Conservation (phyloP, 2,329 filamentous ascomycete genomes). For the Ophiosphaerella herpotricha region DNA sequence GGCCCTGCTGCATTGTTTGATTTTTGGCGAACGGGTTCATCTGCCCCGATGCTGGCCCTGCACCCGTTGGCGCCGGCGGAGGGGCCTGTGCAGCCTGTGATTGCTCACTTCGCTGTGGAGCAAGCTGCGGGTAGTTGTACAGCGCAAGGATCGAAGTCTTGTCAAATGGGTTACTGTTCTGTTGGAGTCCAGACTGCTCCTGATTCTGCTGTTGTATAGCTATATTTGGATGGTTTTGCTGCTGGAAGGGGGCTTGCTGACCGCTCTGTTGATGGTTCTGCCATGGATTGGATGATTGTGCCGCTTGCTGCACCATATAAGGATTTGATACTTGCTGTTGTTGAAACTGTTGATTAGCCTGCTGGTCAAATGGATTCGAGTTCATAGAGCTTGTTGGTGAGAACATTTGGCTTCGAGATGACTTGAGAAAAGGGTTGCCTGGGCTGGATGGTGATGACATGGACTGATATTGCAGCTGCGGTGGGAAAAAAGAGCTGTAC, state of each 20-base stretch:
- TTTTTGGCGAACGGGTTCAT: constrained; percentile 62
- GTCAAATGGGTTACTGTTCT: constrained; percentile 56
- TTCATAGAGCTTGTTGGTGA: constrained; percentile 30
- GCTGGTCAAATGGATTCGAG: constrained; percentile 48
- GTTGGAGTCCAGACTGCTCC: constrained; percentile 27
- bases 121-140: constrained; percentile 66
- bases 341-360: constrained; percentile 23
- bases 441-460: constrained; percentile 45
- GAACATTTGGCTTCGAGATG: constrained; percentile 50
- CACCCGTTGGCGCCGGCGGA: constrained; percentile 31
- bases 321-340: constrained; percentile 32
- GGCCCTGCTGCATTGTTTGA: constrained; percentile 22
- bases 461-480: constrained; percentile 43
- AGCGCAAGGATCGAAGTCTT: constrained; percentile 77
- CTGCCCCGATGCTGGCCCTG: constrained; percentile 45
- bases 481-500: constrained; percentile 40
- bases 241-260: constrained; percentile 6
- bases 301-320: constrained; percentile 26
- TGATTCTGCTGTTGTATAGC: constrained; percentile 14
- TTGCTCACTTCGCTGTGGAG: constrained; percentile 49
- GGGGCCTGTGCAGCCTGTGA: constrained; percentile 36
- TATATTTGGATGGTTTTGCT: constrained; percentile 19
- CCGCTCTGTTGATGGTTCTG: constrained; percentile 22
- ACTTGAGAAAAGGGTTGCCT: constrained; percentile 52
- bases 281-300: constrained; percentile 29